phyloP scores from a whole-genome alignment of 495 filamentous ascomycete genomes.

The Pseudotulostoma volvatum region DNA sequence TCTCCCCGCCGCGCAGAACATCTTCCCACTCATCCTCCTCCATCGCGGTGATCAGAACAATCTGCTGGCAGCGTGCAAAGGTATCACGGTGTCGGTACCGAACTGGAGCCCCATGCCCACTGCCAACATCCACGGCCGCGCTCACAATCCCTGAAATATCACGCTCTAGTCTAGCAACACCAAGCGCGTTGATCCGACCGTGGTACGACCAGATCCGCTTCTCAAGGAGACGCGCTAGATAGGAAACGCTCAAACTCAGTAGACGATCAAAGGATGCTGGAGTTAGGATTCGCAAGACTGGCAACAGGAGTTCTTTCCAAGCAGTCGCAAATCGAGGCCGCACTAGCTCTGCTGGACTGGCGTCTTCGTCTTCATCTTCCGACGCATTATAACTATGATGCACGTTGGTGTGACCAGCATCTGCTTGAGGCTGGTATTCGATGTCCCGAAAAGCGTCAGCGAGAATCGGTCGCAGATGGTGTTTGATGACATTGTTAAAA shows the following conservation, averaged over 20 bases:
- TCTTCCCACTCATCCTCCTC: slow-evolving; percentile 97
- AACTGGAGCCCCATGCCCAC: slow-evolving; percentile 16
- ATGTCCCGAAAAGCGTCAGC: slow-evolving; percentile 81
- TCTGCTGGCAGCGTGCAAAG: slow-evolving; percentile 68
- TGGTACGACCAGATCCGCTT: slow-evolving; percentile 80
- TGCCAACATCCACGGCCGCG: slow-evolving; percentile 53
- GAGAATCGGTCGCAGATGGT: slow-evolving; percentile 68
- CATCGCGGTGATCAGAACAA: slow-evolving; percentile 84
- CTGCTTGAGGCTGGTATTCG: slow-evolving; percentile 48
- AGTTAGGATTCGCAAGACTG: slow-evolving; percentile 75
- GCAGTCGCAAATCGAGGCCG: slow-evolving; percentile 56
- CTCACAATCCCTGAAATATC: slow-evolving; percentile 69
- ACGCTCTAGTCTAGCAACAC: slow-evolving; percentile 73
- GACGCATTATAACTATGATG: slow-evolving; percentile 19
- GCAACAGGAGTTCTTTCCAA: slow-evolving; percentile 73
- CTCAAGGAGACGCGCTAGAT: slow-evolving; percentile 65
- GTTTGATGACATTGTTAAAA: slow-evolving; percentile 77
- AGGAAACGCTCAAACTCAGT: slow-evolving; percentile 50
- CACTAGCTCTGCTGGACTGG: slow-evolving; percentile 35
- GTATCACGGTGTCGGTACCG: slow-evolving; percentile 62
- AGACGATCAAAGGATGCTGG: slow-evolving; percentile 51
- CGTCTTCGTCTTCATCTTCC: slow-evolving; percentile 26
- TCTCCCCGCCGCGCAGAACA: slow-evolving; percentile 28
- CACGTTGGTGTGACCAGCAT: slow-evolving; percentile 22
- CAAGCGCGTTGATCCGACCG: slow-evolving; percentile 64